A percentile compares a stretch with the other conserved stretches of the same genome.
Evolutionary conservation across 73 alveolate genomes (phyloP).

Genomic region (Paramecium sonneborni): DNA sequence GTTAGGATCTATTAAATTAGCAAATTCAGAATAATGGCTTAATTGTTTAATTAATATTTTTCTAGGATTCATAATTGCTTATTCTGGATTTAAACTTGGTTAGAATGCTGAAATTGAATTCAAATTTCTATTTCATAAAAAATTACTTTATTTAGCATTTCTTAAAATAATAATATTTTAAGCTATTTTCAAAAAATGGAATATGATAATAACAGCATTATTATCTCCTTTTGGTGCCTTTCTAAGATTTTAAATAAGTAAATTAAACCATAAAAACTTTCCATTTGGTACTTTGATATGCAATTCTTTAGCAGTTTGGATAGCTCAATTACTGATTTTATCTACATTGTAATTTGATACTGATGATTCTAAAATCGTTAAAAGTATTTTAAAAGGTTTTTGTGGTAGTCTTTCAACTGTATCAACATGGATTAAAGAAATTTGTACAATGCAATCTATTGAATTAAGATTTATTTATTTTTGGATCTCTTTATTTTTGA

Average conservation of each 20-base stretch:
- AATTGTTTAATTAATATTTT: background rate
- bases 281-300: slow-evolving; percentile 25
- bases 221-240: background rate
- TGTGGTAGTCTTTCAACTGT: slow-evolving; percentile 41
- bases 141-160: background rate
- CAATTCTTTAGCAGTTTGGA: background rate
- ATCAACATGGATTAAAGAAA: slow-evolving; percentile 36
- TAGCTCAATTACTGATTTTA: background rate
- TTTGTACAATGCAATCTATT: background rate
- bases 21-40: background rate
- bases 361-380: background rate
- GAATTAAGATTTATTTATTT: background rate
- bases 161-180: background rate
- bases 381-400: background rate
- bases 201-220: background rate
- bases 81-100: slow-evolving; percentile 30
- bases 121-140: background rate
- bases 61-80: background rate
- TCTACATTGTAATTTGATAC: background rate
- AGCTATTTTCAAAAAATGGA: background rate
- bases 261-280: background rate
- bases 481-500: background rate
- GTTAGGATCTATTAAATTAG: background rate
- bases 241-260: background rate
- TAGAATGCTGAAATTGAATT: background rate